Evolutionary conservation across 2,329 filamentous ascomycete species (phyloP).

Genomic region (Cordyceps javanica): DNA sequence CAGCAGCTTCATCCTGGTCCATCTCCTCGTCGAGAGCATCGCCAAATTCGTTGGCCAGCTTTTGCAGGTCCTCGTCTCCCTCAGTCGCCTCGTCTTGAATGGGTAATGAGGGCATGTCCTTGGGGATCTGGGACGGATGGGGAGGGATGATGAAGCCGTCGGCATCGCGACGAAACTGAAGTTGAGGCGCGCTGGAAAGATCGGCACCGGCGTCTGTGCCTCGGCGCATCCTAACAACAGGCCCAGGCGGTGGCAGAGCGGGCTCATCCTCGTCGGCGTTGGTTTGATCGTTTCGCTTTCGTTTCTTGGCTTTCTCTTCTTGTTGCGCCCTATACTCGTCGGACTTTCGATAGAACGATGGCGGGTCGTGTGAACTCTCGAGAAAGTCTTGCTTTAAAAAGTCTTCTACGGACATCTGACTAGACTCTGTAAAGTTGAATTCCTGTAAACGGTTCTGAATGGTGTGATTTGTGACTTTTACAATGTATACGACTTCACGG

Average conservation of each 20-base stretch:
- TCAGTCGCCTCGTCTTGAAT: conserved; percentile 12
- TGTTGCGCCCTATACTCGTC: conserved; percentile 51
- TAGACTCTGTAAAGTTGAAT: conserved; percentile 81
- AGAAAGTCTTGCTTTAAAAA: conserved; percentile 68
- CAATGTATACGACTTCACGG: conserved; percentile 93
- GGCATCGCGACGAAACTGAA: conserved; percentile 48
- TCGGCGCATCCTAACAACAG: conserved; percentile 12
- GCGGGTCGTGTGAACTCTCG: conserved; percentile 73
- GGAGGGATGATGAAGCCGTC: conserved; percentile 64
- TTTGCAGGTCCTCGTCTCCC: conserved; percentile 27
- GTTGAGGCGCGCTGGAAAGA: conserved; percentile 27
- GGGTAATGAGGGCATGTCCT: conserved; percentile 22
- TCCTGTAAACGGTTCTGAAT: conserved; percentile 88
- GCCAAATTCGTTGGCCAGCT: conserved; percentile 39
- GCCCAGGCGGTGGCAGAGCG: conserved; percentile 5
- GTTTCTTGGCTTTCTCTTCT: conserved; percentile 42
- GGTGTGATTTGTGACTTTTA: conserved; percentile 91
- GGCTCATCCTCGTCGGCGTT: conserved; percentile 18
- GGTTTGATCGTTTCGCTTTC: conserved; percentile 35
- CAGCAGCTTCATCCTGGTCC: conserved; percentile 16
- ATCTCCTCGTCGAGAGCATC: conserved; percentile 31
- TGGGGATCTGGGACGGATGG: conserved; percentile 34
- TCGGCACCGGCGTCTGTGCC: conserved; percentile 28
- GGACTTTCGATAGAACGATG: conserved; percentile 67
- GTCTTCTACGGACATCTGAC: conserved; percentile 79